A percentile compares a stretch with the other conserved stretches of the same genome.
Evolutionary conservation across 805 yeast genomes (phyloP).

Genomic region (Metschnikowia cerradonensis): DNA sequence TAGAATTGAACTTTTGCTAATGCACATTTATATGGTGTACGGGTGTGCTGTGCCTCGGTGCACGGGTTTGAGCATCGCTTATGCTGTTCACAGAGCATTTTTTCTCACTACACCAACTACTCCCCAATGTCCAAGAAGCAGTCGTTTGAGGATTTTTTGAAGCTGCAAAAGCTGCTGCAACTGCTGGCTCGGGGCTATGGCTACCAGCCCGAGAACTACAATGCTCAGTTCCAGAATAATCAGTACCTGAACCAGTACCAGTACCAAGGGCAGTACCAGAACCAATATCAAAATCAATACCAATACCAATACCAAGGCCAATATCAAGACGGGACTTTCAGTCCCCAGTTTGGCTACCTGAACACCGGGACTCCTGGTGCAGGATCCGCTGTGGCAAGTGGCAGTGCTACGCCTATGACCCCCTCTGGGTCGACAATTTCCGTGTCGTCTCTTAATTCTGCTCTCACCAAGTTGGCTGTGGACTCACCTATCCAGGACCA

Average conservation of each 20-base stretch:
- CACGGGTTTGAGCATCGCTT: constrained; percentile 9
- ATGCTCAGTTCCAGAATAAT: constrained; percentile 2
- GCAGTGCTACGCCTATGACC: constrained; percentile 33
- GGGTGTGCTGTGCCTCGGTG: constrained; percentile 6
- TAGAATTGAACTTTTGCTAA: neutral
- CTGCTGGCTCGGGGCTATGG: constrained; percentile 30
- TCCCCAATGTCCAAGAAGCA: constrained; percentile 25
- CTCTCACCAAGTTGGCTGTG: constrained; percentile 56
- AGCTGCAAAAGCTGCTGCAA: constrained; percentile 36
- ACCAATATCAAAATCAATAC: constrained; percentile 1
- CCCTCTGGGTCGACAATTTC: constrained; percentile 61
- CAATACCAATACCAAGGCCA: neutral
- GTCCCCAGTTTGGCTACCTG: constrained; percentile 8
- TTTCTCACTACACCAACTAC: neutral
- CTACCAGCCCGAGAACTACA: constrained; percentile 7
- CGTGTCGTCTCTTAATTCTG: constrained; percentile 65
- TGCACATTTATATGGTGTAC: neutral
- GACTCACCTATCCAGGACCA: constrained; percentile 64
- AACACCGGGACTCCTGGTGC: constrained; percentile 12
- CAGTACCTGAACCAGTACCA: neutral
- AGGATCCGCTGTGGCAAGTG: constrained; percentile 25
- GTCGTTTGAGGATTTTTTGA: constrained; percentile 52
- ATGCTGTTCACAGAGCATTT: constrained; percentile 3
- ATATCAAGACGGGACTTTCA: constrained; percentile 1
- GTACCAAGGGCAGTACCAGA: neutral